Base-by-base conservation (phyloP, 176 grass and related monocot species). In the Metroxylon sagu region DNA sequence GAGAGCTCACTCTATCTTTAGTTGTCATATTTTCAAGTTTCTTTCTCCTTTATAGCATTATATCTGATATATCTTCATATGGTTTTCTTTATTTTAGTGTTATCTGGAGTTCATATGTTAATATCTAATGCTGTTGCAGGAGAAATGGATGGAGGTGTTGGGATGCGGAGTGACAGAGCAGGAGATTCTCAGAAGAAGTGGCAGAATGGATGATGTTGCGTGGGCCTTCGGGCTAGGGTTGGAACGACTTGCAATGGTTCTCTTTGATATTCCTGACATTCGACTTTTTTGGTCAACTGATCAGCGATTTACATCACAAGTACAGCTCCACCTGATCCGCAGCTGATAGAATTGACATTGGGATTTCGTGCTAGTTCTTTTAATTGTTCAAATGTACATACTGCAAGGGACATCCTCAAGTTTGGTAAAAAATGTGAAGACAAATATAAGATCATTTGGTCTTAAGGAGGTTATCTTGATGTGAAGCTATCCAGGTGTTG, bases 111-210 rank as follows among this genome's bases (percentile, higher is more conserved):
- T 60, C 48, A 26, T 50, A 29, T 23, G 12, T 74, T 28, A 3
- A 50, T 19, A 39, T 67, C 15, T 26, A 29, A 61, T 53, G 17
- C 17, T 54, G 26, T 84, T 49, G 26, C 27, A 97, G 93, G 93
- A 81, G 59, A 75, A 85, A 82, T 97, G 93, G 93, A 63, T 97
- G 79, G 93, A 97, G 72, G 93, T 97, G 64, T 77, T 97, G 72
- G 93, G 93, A 53, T 92, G 87, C 61, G 93, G 87, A 80, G 87
- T 97, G 50, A 97, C 87, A 6, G 93, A 97, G 66, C 93, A 97
- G 55, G 78, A 90, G 48, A 88, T 97, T 68, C 74, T 92, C 56
- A 82, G 54, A 59, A 79, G 70, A 77, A 97, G 82, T 78, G 87
- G 93, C 39, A 91, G 79, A 77, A 75, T 35, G 28, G 87, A 91